These are phyloP conservation scores for Claviceps arundinis DNA, from an alignment of 2,329 filamentous ascomycete species.

Conservation along the genomic window DNA sequence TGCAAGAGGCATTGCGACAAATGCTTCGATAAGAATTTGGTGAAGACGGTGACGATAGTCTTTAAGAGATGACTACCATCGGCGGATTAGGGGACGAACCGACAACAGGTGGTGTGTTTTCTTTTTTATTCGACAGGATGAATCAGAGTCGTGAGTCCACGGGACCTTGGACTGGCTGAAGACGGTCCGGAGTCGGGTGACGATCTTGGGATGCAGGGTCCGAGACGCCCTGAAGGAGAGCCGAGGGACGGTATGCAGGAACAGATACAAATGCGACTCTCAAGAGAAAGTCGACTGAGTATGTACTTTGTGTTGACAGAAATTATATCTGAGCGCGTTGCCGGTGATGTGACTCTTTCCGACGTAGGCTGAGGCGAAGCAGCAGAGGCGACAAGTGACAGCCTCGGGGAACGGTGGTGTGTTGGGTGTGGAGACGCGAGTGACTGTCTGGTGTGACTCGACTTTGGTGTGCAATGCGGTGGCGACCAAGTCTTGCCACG, in stretches of 20 bases:
- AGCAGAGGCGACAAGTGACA: slow-evolving; percentile 8
- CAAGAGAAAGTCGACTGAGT: background rate
- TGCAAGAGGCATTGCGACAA: slow-evolving; percentile 46
- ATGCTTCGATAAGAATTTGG: slow-evolving; percentile 18
- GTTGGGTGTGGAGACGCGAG: background rate
- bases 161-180: background rate
- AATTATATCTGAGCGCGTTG: slow-evolving; percentile 17
- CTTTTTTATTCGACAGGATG: background rate
- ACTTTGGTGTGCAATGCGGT: slow-evolving; percentile 9
- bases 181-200: background rate
- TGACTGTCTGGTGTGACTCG: slow-evolving; percentile 7
- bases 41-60: slow-evolving; percentile 14
- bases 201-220: background rate
- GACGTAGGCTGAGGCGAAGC: slow-evolving; percentile 19
- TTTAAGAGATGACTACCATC: slow-evolving; percentile 23
- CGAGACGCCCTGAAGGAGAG: background rate
- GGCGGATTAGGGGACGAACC: slow-evolving; percentile 6
- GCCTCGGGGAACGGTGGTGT: slow-evolving; percentile 2
- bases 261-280: slow-evolving; percentile 12
- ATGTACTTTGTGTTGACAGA: slow-evolving; percentile 6
- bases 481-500: slow-evolving; percentile 20
- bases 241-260: slow-evolving; percentile 17
- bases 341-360: slow-evolving; percentile 21
- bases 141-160: background rate
- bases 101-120: background rate